These are phyloP conservation scores for Rhodotorula babjevae DNA, from an alignment of 768 basidiomycete genomes.

Conservation along the genomic window DNA sequence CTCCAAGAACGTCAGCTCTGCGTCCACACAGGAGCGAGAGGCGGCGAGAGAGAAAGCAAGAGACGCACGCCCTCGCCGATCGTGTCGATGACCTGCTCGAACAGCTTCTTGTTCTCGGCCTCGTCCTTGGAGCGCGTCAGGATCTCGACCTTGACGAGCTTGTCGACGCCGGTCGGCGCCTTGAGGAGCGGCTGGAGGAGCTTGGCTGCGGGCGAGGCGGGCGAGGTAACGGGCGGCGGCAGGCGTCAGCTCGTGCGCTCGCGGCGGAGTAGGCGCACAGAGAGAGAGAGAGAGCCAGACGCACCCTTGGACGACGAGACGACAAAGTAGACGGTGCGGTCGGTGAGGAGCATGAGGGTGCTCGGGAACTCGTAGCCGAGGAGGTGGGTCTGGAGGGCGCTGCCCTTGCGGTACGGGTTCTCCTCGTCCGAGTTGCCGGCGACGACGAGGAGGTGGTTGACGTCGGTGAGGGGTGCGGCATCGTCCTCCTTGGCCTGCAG, in stretches of 20 bases:
- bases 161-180: not conserved
- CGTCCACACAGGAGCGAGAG: too few relatives aligned
- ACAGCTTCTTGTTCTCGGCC: conserved; percentile 42
- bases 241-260: too few relatives aligned
- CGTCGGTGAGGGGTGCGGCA: conserved; percentile 41
- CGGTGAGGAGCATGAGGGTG: conserved; percentile 77
- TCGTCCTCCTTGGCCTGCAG: conserved; percentile 38
- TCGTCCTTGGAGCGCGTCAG: conserved; percentile 51
- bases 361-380: conserved; percentile 97
- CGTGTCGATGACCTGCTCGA: conserved; percentile 33
- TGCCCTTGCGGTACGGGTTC: conserved; percentile 82
- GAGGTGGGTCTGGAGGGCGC: conserved; percentile 94
- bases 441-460: conserved; percentile 47
- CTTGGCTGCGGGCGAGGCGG: conserved; percentile 27
- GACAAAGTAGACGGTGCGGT: conserved; percentile 66
- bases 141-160: conserved; percentile 63
- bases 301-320: conserved; percentile 59
- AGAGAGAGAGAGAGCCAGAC: not conserved
- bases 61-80: conserved; percentile 34
- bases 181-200: conserved; percentile 32
- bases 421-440: conserved; percentile 61
- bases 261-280: not conserved
- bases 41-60: not conserved
- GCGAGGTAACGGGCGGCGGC: too few relatives aligned
- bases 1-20: not conserved